Evolutionary conservation across 2,329 filamentous ascomycete species (phyloP).

Genomic region (Exophiala xenobiotica): DNA sequence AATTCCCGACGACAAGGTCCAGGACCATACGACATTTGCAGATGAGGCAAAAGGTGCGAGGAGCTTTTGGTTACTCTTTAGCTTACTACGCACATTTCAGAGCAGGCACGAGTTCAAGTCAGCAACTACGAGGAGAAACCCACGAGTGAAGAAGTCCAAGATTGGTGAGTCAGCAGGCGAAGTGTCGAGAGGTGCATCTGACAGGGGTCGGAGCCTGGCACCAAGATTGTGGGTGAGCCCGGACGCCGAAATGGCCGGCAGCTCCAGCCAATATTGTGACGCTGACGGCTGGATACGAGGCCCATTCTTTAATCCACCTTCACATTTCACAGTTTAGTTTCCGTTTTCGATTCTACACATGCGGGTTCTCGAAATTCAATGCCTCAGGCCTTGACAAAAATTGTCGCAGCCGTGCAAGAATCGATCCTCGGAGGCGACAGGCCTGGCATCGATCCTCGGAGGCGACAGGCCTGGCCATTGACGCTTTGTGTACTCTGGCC

Average conservation of each 20-base stretch:
- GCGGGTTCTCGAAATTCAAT: too few relatives aligned
- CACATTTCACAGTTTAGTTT: neutral
- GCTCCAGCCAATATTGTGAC: neutral
- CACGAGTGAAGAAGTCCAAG: neutral
- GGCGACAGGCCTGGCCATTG: neutral
- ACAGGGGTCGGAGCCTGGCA: neutral
- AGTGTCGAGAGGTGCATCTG: neutral
- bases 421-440: neutral
- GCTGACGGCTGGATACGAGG: too few relatives aligned
- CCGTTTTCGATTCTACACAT: too few relatives aligned
- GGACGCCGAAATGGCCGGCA: too few relatives aligned
- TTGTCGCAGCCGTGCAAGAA: constrained; percentile 2
- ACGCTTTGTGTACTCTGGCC: neutral
- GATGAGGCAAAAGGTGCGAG: too few relatives aligned
- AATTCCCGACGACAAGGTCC: too few relatives aligned
- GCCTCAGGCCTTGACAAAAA: constrained; percentile 7
- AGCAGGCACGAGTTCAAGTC: neutral
- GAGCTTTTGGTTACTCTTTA: too few relatives aligned
- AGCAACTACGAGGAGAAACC: too few relatives aligned
- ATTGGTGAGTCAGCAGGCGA: neutral
- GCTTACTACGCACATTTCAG: too few relatives aligned
- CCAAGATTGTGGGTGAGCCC: too few relatives aligned
- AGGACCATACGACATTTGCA: too few relatives aligned
- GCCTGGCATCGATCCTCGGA: too few relatives aligned
- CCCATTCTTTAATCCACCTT: neutral